Base-by-base conservation (phyloP, 2,329 filamentous ascomycete genomes). In the Triangularia setosa region DNA sequence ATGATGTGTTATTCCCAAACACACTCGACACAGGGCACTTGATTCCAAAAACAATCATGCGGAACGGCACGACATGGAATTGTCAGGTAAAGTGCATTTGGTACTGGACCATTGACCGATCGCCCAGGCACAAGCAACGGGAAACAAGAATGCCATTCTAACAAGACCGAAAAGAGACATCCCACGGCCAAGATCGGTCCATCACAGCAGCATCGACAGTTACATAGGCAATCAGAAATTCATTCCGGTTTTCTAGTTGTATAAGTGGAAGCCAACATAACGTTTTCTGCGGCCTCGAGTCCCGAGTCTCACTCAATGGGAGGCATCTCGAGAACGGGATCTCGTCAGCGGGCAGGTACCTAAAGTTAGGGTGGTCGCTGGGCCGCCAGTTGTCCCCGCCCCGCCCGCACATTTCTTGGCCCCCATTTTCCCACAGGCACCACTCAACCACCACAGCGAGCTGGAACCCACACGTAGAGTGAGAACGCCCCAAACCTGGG, bases 1-100 rank as follows among this genome's bases (percentile, higher is more conserved):
- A 58, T 58, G 61, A 65, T 65, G 65, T 48, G 64, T 61, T 58
- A 53, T 66, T 44, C 57, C 66, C 61, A 61, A 65, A 68, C 66
- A 60, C 61, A 64, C 58, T 64, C 66, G 66, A 68, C 61, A 67
- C 66, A 67, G 21, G 44, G 55, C 58, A 27, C 12, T 58, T 16
- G 44, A 52, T 40, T 48, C 40, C 58, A 18, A 44, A 40, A 60
- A 28, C 58, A 60, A 40, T 24, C 58, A 60, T 28, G 58, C 58
- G 57, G 57, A 52, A 48, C 57, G 57, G 57, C 57, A 52, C 56
- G 56, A 58, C 57, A 59, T 59, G 57, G 57, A 44, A 52, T 25
- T 59, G 57, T 48, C 28, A 25, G 25, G 52, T 27, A 48, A 59
- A 25, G 11, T 16, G 52, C 60, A 57, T 23, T 60, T 48, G 21